Evolutionary conservation across 768 basidiomycete species (phyloP).

Genomic region (Goffeauzyma gilvescens): DNA sequence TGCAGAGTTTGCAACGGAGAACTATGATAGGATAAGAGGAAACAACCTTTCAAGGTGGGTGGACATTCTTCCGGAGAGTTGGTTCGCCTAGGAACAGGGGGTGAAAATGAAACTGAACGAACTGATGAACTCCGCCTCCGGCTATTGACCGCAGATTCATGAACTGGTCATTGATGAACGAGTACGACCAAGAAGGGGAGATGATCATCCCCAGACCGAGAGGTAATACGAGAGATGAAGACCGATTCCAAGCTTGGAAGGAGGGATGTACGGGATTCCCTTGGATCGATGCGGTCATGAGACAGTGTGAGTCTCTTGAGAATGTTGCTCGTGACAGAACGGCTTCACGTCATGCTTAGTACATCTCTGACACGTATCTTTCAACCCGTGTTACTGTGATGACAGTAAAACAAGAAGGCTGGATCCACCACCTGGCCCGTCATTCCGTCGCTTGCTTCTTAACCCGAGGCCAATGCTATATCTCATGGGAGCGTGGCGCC

Average conservation of each 20-base stretch:
- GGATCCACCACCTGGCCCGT: constrained; percentile 34
- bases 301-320: constrained; percentile 16
- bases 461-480: constrained; percentile 33
- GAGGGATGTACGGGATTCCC: constrained; percentile 32
- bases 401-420: constrained; percentile 30
- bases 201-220: constrained; percentile 26
- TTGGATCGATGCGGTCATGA: constrained; percentile 32
- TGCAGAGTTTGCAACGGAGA: constrained; percentile 27
- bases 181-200: constrained; percentile 27
- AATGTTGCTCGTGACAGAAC: background rate
- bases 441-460: constrained; percentile 34
- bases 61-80: background rate
- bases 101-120: no score
- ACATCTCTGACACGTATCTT: background rate
- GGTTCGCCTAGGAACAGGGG: no score
- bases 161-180: constrained; percentile 31
- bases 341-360: background rate
- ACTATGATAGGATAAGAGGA: constrained; percentile 31
- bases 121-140: no score
- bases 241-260: constrained; percentile 27
- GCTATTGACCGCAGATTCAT: constrained; percentile 27
- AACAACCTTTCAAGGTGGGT: constrained; percentile 28
- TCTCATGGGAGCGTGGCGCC: constrained; percentile 34
- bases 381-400: no score
- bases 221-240: constrained; percentile 20